Percentiles rank a stretch among this genome's conserved stretches.
Conservation (phyloP, 1,284 basidiomycete genomes). For the Amylostereum areolatum region DNA sequence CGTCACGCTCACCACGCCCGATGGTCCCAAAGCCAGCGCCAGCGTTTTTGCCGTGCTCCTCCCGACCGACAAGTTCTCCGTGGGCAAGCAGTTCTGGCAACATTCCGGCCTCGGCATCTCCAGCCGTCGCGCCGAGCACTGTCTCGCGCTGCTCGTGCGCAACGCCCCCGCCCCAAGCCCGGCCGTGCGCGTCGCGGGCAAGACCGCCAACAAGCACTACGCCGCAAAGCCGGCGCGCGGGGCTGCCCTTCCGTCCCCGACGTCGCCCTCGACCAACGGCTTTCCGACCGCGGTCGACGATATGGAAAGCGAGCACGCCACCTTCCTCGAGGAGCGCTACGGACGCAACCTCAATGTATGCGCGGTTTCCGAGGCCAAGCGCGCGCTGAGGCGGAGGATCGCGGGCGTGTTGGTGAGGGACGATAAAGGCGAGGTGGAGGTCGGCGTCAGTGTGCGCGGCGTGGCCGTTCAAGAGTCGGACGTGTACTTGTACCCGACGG, state of each 20-base stretch:
- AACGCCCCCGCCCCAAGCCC: constrained; percentile 11
- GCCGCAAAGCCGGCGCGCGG: constrained; percentile 35
- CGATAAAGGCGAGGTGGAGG: constrained; percentile 37
- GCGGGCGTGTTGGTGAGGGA: constrained; percentile 81
- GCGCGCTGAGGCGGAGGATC: constrained; percentile 81
- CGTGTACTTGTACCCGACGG: constrained; percentile 83
- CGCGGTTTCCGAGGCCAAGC: constrained; percentile 81
- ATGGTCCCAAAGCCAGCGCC: constrained; percentile 26
- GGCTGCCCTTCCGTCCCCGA: constrained; percentile 14
- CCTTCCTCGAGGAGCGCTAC: constrained; percentile 90
- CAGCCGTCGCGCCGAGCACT: constrained; percentile 82
- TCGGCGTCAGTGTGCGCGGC: constrained; percentile 57
- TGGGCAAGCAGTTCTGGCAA: constrained; percentile 95
- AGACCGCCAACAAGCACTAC: constrained; percentile 61
- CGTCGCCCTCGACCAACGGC: constrained; percentile 5
- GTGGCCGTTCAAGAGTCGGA: constrained; percentile 70
- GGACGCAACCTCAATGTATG: constrained; percentile 84
- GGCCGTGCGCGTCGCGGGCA: constrained; percentile 17
- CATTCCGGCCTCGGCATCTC: constrained; percentile 90
- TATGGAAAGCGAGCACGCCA: constrained; percentile 43
- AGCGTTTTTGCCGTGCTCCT: constrained; percentile 77
- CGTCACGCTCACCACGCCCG: constrained; percentile 71
- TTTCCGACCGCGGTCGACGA: constrained; percentile 20
- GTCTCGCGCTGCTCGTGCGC: constrained; percentile 56
- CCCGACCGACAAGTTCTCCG: constrained; percentile 52